A percentile compares a stretch with the other conserved stretches of the same genome.
Conservation (phyloP, 768 basidiomycete species). For the Mrakia gelida region DNA sequence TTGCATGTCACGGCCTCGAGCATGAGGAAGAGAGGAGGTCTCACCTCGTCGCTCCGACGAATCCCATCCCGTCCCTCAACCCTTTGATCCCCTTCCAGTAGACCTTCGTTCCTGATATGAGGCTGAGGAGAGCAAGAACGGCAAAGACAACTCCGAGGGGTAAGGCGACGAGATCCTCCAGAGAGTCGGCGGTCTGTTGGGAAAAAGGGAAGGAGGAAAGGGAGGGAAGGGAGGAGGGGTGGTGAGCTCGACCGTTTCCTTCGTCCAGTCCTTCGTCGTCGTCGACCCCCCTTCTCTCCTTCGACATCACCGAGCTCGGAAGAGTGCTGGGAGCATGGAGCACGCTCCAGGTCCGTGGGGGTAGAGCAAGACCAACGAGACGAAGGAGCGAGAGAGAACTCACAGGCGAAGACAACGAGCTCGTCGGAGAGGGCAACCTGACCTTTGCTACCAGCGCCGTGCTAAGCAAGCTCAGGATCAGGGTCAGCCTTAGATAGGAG, state of each 20-base stretch:
- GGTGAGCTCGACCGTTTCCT: too few relatives aligned
- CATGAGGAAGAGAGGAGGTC: not conserved
- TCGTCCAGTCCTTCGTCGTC: too few relatives aligned
- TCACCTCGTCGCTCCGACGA: slow-evolving; percentile 6
- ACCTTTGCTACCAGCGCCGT: slow-evolving; percentile 8
- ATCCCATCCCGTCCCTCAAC: slow-evolving; percentile 14
- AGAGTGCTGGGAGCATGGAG: too few relatives aligned
- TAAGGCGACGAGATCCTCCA: not conserved
- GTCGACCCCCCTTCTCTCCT: not conserved
- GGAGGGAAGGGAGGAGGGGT: too few relatives aligned
- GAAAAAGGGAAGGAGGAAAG: not conserved
- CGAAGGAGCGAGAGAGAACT: not conserved
- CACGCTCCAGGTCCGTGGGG: too few relatives aligned
- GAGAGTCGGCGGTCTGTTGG: not conserved
- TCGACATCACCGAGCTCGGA: too few relatives aligned
- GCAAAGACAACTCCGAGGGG: slow-evolving; percentile 22
- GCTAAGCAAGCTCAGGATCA: not conserved
- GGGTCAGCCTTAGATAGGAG: not conserved
- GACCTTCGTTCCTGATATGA: not conserved
- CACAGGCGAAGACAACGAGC: not conserved
- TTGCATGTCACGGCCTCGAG: too few relatives aligned
- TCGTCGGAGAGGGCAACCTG: not conserved
- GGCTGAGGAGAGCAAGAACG: not conserved
- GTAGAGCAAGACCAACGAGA: too few relatives aligned
- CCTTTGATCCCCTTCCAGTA: slow-evolving; percentile 16